Evolutionary conservation across 1,284 basidiomycete genomes (phyloP).

Genomic region (Mycena citricolor): DNA sequence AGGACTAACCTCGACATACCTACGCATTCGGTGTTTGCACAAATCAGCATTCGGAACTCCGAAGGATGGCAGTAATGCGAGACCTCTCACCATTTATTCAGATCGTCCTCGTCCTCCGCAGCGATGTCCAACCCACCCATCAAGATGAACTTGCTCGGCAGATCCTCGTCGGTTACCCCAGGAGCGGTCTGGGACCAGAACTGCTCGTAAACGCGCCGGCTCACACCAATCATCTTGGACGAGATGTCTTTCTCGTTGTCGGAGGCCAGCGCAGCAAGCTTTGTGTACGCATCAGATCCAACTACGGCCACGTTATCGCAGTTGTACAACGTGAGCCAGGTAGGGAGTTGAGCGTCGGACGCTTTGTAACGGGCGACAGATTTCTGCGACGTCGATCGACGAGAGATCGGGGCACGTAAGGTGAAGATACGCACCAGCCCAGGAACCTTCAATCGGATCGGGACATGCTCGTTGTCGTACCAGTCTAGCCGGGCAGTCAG

Average conservation of each 20-base stretch:
- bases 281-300: conserved; percentile 35
- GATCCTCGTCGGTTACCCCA: conserved; percentile 29
- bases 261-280: conserved; percentile 35
- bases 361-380: conserved; percentile 38
- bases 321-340: conserved; percentile 43
- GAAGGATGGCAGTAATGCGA: too few relatives aligned
- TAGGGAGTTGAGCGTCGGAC: conserved; percentile 36
- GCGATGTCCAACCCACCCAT: conserved; percentile 33
- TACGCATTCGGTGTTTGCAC: too few relatives aligned
- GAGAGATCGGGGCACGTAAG: background rate
- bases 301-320: conserved; percentile 35
- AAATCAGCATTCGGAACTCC: too few relatives aligned
- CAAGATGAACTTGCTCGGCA: conserved; percentile 29
- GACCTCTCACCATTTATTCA: conserved; percentile 36
- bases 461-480: conserved; percentile 16
- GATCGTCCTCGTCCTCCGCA: conserved; percentile 38
- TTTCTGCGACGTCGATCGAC: conserved; percentile 1
- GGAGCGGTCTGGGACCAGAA: conserved; percentile 28
- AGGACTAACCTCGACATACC: too few relatives aligned
- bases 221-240: conserved; percentile 32
- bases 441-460: conserved; percentile 37
- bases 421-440: conserved; percentile 30
- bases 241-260: conserved; percentile 41
- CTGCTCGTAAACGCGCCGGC: conserved; percentile 39
- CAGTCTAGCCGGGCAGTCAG: too few relatives aligned